phyloP scores from a whole-genome alignment of 2,329 filamentous ascomycete species.

The Elsinoe necatrix region DNA sequence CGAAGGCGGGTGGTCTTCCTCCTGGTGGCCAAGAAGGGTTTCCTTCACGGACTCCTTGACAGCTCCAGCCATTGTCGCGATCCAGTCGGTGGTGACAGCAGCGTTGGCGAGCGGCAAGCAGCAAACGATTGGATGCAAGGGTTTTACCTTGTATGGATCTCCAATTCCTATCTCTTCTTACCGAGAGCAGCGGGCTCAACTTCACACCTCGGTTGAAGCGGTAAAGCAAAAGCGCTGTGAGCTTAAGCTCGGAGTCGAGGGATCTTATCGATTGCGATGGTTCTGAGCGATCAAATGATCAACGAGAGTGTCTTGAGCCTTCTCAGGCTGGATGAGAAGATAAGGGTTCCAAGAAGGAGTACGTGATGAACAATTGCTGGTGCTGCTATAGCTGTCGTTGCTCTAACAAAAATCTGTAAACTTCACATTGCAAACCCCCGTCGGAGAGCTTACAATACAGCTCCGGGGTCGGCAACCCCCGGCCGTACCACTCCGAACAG shows the following conservation, averaged over 20 bases:
- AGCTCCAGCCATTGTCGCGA: conserved; percentile 29
- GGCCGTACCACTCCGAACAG: background rate
- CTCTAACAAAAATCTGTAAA: conserved; percentile 8
- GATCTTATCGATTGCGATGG: background rate
- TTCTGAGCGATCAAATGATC: background rate
- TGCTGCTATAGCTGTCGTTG: background rate
- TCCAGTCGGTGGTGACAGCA: conserved; percentile 13
- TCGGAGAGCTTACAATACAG: conserved; percentile 10
- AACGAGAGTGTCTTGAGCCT: background rate
- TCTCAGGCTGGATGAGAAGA: background rate
- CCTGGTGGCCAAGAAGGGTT: conserved; percentile 55
- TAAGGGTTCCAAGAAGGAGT: background rate
- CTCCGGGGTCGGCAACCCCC: background rate
- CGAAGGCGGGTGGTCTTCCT: conserved; percentile 54
- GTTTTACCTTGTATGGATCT: background rate
- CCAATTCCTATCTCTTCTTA: background rate
- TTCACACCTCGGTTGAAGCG: conserved; percentile 6
- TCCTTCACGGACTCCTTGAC: conserved; percentile 62
- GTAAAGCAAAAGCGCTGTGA: background rate
- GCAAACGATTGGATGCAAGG: background rate
- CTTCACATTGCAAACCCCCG: background rate
- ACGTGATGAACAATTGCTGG: background rate
- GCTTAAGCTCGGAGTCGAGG: background rate
- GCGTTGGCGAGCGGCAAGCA: background rate
- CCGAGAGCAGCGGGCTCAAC: background rate